Evolutionary conservation across 1,284 basidiomycete species (phyloP).

Genomic region (Marasmius oreades): DNA sequence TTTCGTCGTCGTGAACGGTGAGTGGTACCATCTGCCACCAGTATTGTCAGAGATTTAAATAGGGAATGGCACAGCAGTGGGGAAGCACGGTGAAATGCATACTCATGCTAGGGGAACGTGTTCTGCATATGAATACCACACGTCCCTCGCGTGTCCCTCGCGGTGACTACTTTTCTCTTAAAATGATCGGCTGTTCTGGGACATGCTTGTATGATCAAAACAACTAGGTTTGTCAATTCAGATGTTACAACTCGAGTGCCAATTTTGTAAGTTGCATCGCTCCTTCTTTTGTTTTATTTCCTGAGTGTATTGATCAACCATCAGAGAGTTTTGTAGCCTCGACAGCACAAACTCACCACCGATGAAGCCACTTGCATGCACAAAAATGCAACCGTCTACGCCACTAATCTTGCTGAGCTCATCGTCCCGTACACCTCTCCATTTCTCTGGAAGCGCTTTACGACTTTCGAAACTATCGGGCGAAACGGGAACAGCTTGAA

Average conservation of each 20-base stretch:
- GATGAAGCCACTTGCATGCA: slow-evolving; percentile 95
- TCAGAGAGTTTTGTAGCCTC: background rate
- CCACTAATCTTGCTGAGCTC: slow-evolving; percentile 72
- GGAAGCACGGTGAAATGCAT: background rate
- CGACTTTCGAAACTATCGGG: slow-evolving; percentile 87
- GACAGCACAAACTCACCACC: slow-evolving; percentile 60
- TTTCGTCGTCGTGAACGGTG: slow-evolving; percentile 3
- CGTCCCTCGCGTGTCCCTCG: background rate
- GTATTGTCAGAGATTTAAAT: background rate
- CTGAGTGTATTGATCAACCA: slow-evolving; percentile 32
- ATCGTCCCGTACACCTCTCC: slow-evolving; percentile 91
- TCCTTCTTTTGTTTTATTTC: slow-evolving; percentile 90
- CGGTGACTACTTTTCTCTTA: background rate
- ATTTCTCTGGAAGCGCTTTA: slow-evolving; percentile 88
- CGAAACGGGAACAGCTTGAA: slow-evolving; percentile 87
- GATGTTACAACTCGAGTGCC: slow-evolving; percentile 49
- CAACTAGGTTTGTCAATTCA: too few species aligned
- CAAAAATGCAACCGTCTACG: slow-evolving; percentile 85
- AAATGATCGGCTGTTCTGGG: too few species aligned
- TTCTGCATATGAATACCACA: background rate
- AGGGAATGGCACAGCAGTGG: too few species aligned
- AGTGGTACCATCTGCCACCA: background rate
- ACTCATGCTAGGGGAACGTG: background rate
- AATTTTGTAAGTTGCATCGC: slow-evolving; percentile 77
- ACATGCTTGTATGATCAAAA: too few species aligned